Evolutionary conservation across 2,329 filamentous ascomycete species (phyloP), one percentile per base, ranked within the genome.

Genomic region (Periconia digitata): DNA sequence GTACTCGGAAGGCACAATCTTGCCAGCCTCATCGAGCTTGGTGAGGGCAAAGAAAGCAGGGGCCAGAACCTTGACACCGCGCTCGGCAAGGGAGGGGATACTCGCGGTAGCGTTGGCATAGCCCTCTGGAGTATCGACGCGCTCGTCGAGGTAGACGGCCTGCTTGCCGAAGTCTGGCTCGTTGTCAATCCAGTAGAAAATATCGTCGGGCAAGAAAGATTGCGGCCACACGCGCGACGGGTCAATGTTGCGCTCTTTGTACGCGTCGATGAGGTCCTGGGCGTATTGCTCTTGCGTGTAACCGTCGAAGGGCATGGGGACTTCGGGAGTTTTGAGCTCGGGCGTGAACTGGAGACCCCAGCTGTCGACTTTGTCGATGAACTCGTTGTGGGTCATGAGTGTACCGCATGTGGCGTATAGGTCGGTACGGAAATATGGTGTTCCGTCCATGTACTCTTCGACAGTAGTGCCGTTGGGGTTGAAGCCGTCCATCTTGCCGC

Each of bases 221-320:
- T 89, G 86, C 2, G 80, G 72, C 72, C 76, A 72, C 3, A 78
- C 72, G 21, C 75, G 66, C 24, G 56, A 61, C n/a, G 74, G 61
- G 17, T 66, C 54, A 34, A 78, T 70, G 8, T 65, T 62, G 38
- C 67, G 69, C 6, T 59, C 51, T 34, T 68, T 58, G 59, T 75
- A 77, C 1, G 70, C 65, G 41, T 72, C 51, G 47, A 78, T 77
- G 51, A 89, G 71, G 67, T 88, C 83, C 69, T 86, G 83, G 0
- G 82, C 81, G 61, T 82, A 89, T 60, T 76, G 72, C 55, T 82
- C 72, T 63, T 87, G 84, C 0, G 85, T 89, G 73, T 87, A 89
- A 17, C 75, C 75, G 13, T 77, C 64, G 64, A 86, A 89, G 0
- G 86, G 86, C 85, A 89, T 89, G n/a, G 76, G 63, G 16, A 89